A percentile compares a stretch with the other conserved stretches of the same genome.
Evolutionary conservation across 371 early-diverging fungal species (phyloP).

Genomic region (Cokeromyces recurvatus): DNA sequence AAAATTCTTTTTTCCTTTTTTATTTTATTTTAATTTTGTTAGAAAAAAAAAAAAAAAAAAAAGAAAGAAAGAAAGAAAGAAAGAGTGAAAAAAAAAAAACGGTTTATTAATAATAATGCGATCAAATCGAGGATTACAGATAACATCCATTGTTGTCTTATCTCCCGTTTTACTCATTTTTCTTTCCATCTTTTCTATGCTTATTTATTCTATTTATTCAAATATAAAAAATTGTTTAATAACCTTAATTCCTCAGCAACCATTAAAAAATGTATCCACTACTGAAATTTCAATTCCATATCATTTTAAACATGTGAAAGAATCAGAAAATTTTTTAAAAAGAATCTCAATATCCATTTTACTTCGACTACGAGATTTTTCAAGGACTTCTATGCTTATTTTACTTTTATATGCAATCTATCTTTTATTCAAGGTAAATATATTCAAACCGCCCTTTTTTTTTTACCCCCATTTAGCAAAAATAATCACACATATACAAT

Average conservation of each 20-base stretch:
- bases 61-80: not conserved
- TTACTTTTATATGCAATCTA: slow-evolving; percentile 10
- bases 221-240: too few species aligned
- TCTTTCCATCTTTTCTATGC: slow-evolving; percentile 13
- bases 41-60: not conserved
- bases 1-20: too few species aligned
- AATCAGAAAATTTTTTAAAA: too few species aligned
- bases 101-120: slow-evolving; percentile 8
- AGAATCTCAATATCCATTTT: too few species aligned
- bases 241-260: too few species aligned
- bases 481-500: too few species aligned
- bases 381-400: slow-evolving; percentile 1
- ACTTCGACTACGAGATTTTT: slow-evolving; percentile 8
- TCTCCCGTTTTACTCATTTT: slow-evolving; percentile 16
- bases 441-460: too few species aligned
- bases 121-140: slow-evolving; percentile 18
- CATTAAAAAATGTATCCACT: too few species aligned
- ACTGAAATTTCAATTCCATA: too few species aligned
- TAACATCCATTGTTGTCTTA: slow-evolving; percentile 20
- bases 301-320: too few species aligned
- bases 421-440: slow-evolving; percentile 13
- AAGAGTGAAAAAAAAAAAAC: not conserved
- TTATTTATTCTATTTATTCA: slow-evolving; percentile 10
- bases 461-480: too few species aligned
- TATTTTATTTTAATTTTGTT: not conserved